These are phyloP conservation scores for Penicillium waksmanii DNA, from an alignment of 495 filamentous ascomycete species.

Conservation along the genomic window DNA sequence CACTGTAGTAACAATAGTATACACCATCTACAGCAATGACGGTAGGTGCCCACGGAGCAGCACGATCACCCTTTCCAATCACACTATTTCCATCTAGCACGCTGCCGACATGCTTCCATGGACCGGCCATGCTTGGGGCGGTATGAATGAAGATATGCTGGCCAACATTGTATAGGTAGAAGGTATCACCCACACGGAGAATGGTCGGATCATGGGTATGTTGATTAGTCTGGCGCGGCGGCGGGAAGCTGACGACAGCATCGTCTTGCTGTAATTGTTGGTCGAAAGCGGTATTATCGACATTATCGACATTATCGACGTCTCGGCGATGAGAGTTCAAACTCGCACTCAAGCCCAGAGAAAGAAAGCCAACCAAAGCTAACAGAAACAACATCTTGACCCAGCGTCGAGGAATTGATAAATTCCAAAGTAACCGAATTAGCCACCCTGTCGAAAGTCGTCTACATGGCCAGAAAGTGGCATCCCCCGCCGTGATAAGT, in stretches of 20 bases:
- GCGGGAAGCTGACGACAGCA: slow-evolving; percentile 24
- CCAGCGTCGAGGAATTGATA: slow-evolving; percentile 29
- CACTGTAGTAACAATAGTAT: slow-evolving; percentile 77
- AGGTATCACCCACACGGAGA: slow-evolving; percentile 34
- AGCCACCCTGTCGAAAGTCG: slow-evolving; percentile 25
- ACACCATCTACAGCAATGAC: slow-evolving; percentile 55
- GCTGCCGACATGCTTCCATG: slow-evolving; percentile 43
- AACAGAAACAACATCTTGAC: slow-evolving; percentile 31
- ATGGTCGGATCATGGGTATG: slow-evolving; percentile 48
- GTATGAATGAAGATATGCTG: slow-evolving; percentile 39
- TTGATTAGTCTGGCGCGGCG: slow-evolving; percentile 38
- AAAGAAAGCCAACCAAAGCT: slow-evolving; percentile 28
- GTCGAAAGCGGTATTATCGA: background rate
- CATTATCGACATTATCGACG: slow-evolving; percentile 2
- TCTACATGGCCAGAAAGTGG: slow-evolving; percentile 22
- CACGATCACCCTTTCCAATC: slow-evolving; percentile 46
- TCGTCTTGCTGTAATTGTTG: slow-evolving; percentile 14
- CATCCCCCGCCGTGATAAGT: slow-evolving; percentile 32
- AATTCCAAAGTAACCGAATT: slow-evolving; percentile 24
- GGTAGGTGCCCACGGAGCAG: slow-evolving; percentile 62
- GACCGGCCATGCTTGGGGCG: slow-evolving; percentile 42
- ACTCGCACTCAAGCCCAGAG: slow-evolving; percentile 19
- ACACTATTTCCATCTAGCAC: slow-evolving; percentile 42
- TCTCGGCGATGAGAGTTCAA: slow-evolving; percentile 14
- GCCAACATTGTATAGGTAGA: slow-evolving; percentile 44